Base-by-base conservation (phyloP, 345 rosid species). In the Abelmoschus esculentus region DNA sequence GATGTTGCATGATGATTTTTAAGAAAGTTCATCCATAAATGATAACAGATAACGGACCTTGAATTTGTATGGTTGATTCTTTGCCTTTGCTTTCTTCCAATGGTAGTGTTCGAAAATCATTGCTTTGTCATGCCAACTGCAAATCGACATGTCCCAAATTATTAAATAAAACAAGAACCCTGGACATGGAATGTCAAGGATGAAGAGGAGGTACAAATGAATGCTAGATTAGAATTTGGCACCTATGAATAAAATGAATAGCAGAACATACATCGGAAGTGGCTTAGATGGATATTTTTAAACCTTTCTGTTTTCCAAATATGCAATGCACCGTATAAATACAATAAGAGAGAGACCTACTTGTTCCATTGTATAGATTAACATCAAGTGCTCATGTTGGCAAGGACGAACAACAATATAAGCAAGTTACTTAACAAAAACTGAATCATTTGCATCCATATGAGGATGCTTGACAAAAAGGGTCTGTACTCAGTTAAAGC, bases 51-150 rank as follows among this genome's bases (percentile, higher is more conserved):
- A 67, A 6, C 54, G 38, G 72, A 92, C 98, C 96, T 82, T 85
- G 76, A 88, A 90, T 70, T 90, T 83, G 55, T 92, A 92, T 19
- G 90, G 96, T 83, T 88, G 81, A 0, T 84, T 85, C 87, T 87
- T 86, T 3, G 82, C 86, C 84, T 52, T 80, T 10, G 96, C 96
- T 73, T 89, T 82, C 79, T 90, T 88, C 96, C 96, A 92, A 67
- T 87, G 96, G 66, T 90, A 62, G 22, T 90, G 98, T 84, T 90
- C 98, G 58, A 86, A 90, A 65, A 92, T 72, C 85, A 92, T 82
- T 58, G 89, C 95, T 79, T 85, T 88, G 76, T 92, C 98, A 79
- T 92, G 98, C 85, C 91, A 92, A 71, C 98, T 92, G 88, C 90
- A 78, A 56, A 63, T 60, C 42, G 13, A 73, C 63, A 61, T 46